A percentile compares a stretch with the other conserved stretches of the same genome.
Conservation (phyloP, 169 alveolate species). For the Theileria orientalis region DNA sequence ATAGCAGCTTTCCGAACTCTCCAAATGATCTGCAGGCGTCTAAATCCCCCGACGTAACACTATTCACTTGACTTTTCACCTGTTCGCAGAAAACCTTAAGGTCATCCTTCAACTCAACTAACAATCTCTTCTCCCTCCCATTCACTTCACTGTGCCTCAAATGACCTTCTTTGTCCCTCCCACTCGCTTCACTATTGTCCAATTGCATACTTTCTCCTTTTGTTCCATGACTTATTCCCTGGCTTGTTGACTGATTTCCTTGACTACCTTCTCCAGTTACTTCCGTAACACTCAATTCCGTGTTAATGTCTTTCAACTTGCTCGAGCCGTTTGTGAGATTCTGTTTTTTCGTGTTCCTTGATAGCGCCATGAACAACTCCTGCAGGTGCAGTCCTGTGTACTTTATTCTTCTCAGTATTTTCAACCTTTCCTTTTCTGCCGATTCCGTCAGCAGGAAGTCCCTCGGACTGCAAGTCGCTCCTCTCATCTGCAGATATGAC, state of each 20-base stretch:
- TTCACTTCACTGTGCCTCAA: no score
- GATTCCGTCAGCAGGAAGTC: conserved; percentile 87
- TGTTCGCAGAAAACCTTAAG: neutral
- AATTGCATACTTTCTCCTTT: no score
- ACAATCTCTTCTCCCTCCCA: neutral
- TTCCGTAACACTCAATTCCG: no score
- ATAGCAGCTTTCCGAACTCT: neutral
- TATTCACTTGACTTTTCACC: neutral
- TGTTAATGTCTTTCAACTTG: no score
- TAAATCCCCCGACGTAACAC: neutral
- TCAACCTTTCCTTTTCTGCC: conserved; percentile 80
- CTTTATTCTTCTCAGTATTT: conserved; percentile 68
- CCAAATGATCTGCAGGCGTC: neutral
- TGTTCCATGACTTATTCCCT: no score
- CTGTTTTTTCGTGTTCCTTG: neutral
- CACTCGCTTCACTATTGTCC: no score
- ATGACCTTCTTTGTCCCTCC: no score
- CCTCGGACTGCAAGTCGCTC: conserved; percentile 92
- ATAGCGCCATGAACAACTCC: conserved; percentile 45
- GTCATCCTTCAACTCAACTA: neutral
- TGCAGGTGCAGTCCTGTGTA: conserved; percentile 72
- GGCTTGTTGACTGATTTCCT: no score
- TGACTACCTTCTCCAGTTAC: no score
- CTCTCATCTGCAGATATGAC: conserved; percentile 88
- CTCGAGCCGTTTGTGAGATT: neutral